Conservation (phyloP, 192 early-diverging fungal genomes). For the Coemansia sp. region DNA sequence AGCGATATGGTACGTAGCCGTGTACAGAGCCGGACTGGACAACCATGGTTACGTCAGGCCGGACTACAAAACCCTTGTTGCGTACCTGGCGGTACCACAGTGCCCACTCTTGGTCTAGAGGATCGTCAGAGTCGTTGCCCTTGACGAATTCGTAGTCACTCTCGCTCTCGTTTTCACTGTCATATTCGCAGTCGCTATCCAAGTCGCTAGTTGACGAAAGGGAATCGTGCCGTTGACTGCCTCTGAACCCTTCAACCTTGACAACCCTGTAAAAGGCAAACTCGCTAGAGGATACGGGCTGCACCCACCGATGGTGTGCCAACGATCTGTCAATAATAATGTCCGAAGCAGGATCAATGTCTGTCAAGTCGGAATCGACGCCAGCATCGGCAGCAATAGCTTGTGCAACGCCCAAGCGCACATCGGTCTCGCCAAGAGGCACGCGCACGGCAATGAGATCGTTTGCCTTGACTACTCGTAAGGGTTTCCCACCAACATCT, state of each 20-base stretch:
- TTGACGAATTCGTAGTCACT: background rate
- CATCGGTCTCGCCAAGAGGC: conserved; percentile 27
- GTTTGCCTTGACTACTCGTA: conserved; percentile 42
- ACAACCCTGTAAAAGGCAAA: conserved; percentile 49
- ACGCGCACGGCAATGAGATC: conserved; percentile 50
- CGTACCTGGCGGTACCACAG: conserved; percentile 38
- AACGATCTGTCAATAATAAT: background rate
- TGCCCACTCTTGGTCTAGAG: conserved; percentile 27
- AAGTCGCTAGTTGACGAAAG: conserved; percentile 6
- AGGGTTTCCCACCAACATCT: background rate
- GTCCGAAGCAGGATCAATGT: conserved; percentile 8
- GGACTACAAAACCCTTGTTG: conserved; percentile 28
- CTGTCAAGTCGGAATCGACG: background rate
- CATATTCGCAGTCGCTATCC: conserved; percentile 18
- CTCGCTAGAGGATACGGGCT: conserved; percentile 4
- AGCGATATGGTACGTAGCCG: conserved; percentile 39
- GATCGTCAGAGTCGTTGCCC: background rate
- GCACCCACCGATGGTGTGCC: background rate
- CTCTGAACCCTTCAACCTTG: conserved; percentile 39
- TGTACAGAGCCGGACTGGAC: conserved; percentile 37
- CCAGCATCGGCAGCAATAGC: conserved; percentile 23
- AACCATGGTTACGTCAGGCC: conserved; percentile 45
- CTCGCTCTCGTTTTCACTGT: conserved; percentile 13
- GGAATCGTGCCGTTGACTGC: background rate
- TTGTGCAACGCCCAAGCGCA: conserved; percentile 36